A percentile compares a stretch with the other conserved stretches of the same genome.
Conservation (phyloP, 2,329 filamentous ascomycete genomes). For the Pyrenochaeta sp. region DNA sequence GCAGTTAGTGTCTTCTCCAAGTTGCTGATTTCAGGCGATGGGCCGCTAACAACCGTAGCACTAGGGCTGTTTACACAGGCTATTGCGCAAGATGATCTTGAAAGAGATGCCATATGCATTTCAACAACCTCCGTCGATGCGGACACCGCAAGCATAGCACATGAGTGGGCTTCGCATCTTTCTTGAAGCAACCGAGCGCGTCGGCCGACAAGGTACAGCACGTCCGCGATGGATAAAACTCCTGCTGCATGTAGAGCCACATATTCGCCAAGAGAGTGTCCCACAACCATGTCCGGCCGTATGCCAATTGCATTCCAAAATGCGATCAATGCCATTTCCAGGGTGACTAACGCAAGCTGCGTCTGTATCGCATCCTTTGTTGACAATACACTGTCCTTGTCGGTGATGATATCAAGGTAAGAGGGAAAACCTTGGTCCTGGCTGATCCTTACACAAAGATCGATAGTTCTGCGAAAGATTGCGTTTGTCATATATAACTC, state of each 20-base stretch:
- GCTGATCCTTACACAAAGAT: no score
- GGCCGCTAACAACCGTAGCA: constrained; percentile 76
- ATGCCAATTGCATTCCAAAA: constrained; percentile 24
- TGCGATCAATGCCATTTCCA: constrained; percentile 48
- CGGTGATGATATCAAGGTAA: no score
- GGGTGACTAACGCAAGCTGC: constrained; percentile 52
- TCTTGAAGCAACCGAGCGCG: constrained; percentile 72
- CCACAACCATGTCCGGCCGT: constrained; percentile 21
- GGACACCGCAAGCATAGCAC: constrained; percentile 71
- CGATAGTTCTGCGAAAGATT: no score
- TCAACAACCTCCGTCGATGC: constrained; percentile 61
- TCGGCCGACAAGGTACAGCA: constrained; percentile 74
- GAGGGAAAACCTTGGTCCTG: no score
- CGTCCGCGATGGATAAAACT: constrained; percentile 69
- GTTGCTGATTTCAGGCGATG: constrained; percentile 66
- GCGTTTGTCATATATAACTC: no score
- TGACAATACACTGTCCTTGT: no score
- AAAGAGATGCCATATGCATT: constrained; percentile 61
- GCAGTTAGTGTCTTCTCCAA: constrained; percentile 60
- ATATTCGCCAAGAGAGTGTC: constrained; percentile 52
- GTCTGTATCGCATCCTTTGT: no score
- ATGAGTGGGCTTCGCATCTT: constrained; percentile 71
- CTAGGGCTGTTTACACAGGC: constrained; percentile 80
- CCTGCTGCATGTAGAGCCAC: constrained; percentile 48
- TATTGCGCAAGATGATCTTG: constrained; percentile 61